Evolutionary conservation across 257 asterid species (phyloP).

Genomic region (Phtheirospermum japonicum): DNA sequence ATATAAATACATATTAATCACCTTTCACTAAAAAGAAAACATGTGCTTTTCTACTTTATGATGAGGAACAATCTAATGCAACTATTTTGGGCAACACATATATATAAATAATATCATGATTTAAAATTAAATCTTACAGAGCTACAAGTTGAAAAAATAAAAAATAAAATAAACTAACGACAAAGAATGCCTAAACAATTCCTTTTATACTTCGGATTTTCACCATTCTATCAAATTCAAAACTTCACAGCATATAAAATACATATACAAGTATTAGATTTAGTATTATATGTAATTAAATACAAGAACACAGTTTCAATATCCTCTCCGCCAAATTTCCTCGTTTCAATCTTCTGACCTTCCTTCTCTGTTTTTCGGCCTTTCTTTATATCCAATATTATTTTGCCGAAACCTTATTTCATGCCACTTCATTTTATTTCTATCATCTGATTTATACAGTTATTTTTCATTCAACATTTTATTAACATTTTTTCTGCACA

Average conservation of each 20-base stretch:
- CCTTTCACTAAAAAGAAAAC: neutral
- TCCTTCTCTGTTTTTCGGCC: no score
- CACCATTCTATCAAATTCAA: neutral
- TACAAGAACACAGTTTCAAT: no score
- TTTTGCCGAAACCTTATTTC: no score
- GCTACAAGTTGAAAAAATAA: neutral
- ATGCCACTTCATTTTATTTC: no score
- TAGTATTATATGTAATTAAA: no score
- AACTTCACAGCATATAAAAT: neutral
- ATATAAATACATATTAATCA: conserved; percentile 1
- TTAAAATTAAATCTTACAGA: conserved; percentile 7
- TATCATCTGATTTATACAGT: no score
- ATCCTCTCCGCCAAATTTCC: no score
- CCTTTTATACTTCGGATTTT: neutral
- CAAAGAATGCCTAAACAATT: neutral
- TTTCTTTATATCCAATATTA: no score
- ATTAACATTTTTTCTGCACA: no score
- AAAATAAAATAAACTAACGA: no score
- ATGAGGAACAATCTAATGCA: conserved; percentile 6
- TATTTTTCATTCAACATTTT: no score
- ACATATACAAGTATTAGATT: conserved; percentile 4
- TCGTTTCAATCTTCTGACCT: no score
- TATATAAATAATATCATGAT: neutral
- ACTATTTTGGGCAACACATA: conserved; percentile 13
- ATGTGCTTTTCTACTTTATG: conserved; percentile 5